phyloP scores from a whole-genome alignment of 306 rosid species.

The Glycine latifolia region DNA sequence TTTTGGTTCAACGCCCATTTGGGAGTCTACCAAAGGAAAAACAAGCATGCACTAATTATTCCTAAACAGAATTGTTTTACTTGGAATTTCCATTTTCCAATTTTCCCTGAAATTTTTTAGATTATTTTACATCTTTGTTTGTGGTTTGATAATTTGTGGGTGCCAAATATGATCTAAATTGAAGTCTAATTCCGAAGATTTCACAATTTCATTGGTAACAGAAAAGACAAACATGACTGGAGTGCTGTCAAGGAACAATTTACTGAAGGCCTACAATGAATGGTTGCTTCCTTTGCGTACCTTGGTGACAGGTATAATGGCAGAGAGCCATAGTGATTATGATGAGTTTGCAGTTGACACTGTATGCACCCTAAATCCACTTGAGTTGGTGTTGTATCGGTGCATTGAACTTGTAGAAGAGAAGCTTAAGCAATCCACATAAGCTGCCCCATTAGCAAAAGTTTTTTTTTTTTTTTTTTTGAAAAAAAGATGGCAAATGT shows the following conservation, averaged over 20 bases:
- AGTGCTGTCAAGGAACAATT: constrained; percentile 51
- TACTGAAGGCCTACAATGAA: constrained; percentile 55
- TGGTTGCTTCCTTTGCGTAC: constrained; percentile 62
- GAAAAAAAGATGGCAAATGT: neutral
- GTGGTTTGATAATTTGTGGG: neutral
- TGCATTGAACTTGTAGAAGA: constrained; percentile 93
- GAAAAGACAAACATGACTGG: constrained; percentile 76
- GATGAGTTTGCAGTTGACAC: constrained; percentile 59
- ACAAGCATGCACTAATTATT: neutral
- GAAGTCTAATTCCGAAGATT: constrained; percentile 16
- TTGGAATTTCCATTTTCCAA: neutral
- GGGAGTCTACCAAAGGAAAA: no score
- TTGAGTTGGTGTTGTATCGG: constrained; percentile 83
- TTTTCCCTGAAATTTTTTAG: neutral
- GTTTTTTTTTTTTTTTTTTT: neutral
- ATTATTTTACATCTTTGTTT: neutral
- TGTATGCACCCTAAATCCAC: constrained; percentile 71
- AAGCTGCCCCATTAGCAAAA: neutral
- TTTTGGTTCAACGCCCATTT: no score
- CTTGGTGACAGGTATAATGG: constrained; percentile 52
- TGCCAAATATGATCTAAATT: constrained; percentile 9
- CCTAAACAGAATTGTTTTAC: constrained; percentile 5
- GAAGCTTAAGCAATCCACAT: constrained; percentile 55
- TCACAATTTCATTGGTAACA: constrained; percentile 48
- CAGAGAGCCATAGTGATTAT: constrained; percentile 51